Conservation (phyloP, 768 basidiomycete species). For the Suillus weaverae region DNA sequence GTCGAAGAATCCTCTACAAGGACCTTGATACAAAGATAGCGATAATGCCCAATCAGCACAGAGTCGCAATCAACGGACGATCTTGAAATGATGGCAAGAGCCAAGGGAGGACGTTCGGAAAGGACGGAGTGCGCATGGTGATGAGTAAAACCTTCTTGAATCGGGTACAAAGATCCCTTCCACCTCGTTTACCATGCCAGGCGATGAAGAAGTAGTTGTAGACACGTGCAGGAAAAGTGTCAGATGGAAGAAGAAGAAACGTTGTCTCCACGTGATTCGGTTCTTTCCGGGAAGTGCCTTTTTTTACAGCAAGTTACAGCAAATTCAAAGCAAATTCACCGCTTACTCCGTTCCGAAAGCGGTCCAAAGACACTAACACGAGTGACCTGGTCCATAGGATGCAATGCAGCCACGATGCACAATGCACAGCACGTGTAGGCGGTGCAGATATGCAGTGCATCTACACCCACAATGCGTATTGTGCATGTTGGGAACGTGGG, state of each 20-base stretch:
- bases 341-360: not conserved
- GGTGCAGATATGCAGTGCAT: not conserved
- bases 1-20: constrained; percentile 47
- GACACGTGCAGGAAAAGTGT: constrained; percentile 11
- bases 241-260: not conserved
- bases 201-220: constrained; percentile 11
- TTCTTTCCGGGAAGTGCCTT: not conserved
- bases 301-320: not conserved
- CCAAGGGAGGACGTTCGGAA: constrained; percentile 55
- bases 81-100: constrained; percentile 68
- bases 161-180: constrained; percentile 26
- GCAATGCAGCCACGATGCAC: not conserved
- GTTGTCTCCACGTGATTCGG: not conserved
- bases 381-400: not conserved
- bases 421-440: not conserved
- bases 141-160: constrained; percentile 94
- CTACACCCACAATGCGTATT: not conserved
- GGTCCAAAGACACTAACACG: not conserved
- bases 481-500: constrained; percentile 5
- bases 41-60: constrained; percentile 4
- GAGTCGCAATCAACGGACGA: constrained; percentile 2
- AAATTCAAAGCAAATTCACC: not conserved
- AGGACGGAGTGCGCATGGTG: constrained; percentile 79
- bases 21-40: constrained; percentile 59
- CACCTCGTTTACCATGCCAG: constrained; percentile 13